Evolutionary conservation across 805 yeast species (phyloP), one percentile per base, ranked within the genome.

Genomic region (Candida ortonii): DNA sequence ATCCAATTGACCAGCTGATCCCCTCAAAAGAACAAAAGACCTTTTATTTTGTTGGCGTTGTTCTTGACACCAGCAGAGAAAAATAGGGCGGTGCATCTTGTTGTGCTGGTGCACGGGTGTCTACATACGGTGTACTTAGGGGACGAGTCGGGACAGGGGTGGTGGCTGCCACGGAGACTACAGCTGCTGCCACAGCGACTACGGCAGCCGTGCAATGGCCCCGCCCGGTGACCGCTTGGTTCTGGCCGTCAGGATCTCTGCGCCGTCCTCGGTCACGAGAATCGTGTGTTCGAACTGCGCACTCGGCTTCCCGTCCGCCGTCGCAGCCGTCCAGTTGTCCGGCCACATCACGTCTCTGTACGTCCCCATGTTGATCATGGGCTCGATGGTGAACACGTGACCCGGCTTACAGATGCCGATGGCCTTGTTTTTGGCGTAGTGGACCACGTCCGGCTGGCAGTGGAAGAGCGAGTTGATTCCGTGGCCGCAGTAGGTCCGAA

Each of bases 211-310:
- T 25, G 73, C 62, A 36, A 79, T 60, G 22, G 95, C 74, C 1
- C 97, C 97, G 38, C 97, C 98, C 4, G 97, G 97, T 22, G 94
- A 81, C 45, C 69, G 67, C 45, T 79, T 80, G 34, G 70, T 71
- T 60, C 97, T 76, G 1, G 87, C 94, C 16, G 95, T 82, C 48
- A 93, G 71, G 11, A 90, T 80, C 66, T 93, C 98, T 17, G 79
- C 84, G 14, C 98, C 98, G 33, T 78, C 81, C 55, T 89, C 97
- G 6, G 98, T 93, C 24, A 93, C 93, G 39, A 93, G 62, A 55
- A 93, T 53, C 56, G 94, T 90, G 59, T 93, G 97, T 63, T 93
- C 96, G 52, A 93, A 93, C 62, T 93, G 98, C 1, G 98, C 97
- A 50, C 90, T 80, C 41, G 75, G 68, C 53, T 77, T 76, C 35